Conservation (phyloP, 2,329 filamentous ascomycete genomes). For the Penicillium freii region DNA sequence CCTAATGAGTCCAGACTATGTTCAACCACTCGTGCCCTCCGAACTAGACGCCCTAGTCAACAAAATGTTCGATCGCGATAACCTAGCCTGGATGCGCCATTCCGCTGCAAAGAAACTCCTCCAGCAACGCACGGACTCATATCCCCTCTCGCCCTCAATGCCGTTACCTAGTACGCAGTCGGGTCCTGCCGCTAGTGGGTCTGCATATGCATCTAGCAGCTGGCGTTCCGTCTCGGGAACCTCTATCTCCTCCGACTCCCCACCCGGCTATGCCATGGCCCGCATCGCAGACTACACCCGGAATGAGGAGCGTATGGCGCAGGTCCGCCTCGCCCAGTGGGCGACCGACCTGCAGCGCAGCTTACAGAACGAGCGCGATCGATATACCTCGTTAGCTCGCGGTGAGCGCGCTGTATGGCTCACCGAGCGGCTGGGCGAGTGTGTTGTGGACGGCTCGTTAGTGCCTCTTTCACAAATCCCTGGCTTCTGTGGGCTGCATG, state of each 20-base stretch:
- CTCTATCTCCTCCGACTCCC: constrained; percentile 23
- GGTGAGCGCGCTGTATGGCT: constrained; percentile 68
- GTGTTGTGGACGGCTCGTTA: constrained; percentile 63
- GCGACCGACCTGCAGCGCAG: constrained; percentile 76
- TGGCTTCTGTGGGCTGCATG: constrained; percentile 28
- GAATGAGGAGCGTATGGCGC: constrained; percentile 60
- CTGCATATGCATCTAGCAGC: not conserved
- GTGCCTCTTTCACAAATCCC: constrained; percentile 50
- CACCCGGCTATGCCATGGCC: constrained; percentile 58
- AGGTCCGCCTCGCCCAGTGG: constrained; percentile 77
- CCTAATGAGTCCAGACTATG: constrained; percentile 87
- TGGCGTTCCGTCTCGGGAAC: constrained; percentile 21
- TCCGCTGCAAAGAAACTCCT: constrained; percentile 78
- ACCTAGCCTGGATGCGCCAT: constrained; percentile 77
- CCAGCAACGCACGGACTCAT: constrained; percentile 58
- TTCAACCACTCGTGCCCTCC: constrained; percentile 73
- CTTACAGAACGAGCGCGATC: constrained; percentile 68
- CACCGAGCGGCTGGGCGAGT: constrained; percentile 64
- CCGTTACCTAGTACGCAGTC: constrained; percentile 21
- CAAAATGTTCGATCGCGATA: constrained; percentile 73
- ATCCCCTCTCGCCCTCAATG: constrained; percentile 16
- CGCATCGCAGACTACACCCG: constrained; percentile 60
- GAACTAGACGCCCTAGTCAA: constrained; percentile 71
- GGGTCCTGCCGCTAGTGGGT: not conserved
- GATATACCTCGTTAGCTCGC: constrained; percentile 62